Evolutionary conservation across 768 basidiomycete species (phyloP), one percentile per base, ranked within the genome.

Genomic region (Lactifluus piperatus): DNA sequence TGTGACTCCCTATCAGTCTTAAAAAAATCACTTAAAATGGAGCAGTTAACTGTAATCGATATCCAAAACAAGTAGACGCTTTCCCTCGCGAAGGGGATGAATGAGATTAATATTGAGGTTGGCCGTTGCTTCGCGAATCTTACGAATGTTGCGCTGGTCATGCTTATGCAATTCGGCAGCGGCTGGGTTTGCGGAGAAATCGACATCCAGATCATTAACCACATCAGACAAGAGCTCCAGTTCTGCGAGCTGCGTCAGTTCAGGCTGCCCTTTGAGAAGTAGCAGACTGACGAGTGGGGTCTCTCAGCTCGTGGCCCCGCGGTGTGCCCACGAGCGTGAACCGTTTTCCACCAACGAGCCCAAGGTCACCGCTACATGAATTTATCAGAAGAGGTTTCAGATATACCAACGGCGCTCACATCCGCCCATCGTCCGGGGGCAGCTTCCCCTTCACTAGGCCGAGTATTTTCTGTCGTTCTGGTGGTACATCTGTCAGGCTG

Each of bases 251-350:
- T 11, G 27, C 4, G 26, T 50, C 27, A 60, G 26, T 16, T 5
- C 5, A 32, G 22, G 52, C 46, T 57, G 10, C 32, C 8, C n/a
- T 16, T 26, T 4, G 18, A 47, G 37, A 58, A 36, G 30, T 54
- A 24, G 58, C 58, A 47, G 46, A 64, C 34, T 62, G 26, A 83
- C 86, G 73, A 9, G 81, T 79, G 10, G 86, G 88, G 71, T 91
- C 89, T 68, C 88, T 91, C 68, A 92, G 84, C 68, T 91, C 90
- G 60, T 86, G 79, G 32, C 90, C 90, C 71, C 90, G 82, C 1
- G 90, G 88, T 6, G 91, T 94, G 11, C 93, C 93, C 20, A 94
- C 74, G 11, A 93, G 75, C n/a, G 83, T 87, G 68, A 94, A 94
- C 67, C 86, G 90, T 75, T 84, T 85, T 48, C 84, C 81, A 18